Evolutionary conservation across 441 rosid species (phyloP), one percentile per base, ranked within the genome.

Genomic region (Adansonia gregorii): DNA sequence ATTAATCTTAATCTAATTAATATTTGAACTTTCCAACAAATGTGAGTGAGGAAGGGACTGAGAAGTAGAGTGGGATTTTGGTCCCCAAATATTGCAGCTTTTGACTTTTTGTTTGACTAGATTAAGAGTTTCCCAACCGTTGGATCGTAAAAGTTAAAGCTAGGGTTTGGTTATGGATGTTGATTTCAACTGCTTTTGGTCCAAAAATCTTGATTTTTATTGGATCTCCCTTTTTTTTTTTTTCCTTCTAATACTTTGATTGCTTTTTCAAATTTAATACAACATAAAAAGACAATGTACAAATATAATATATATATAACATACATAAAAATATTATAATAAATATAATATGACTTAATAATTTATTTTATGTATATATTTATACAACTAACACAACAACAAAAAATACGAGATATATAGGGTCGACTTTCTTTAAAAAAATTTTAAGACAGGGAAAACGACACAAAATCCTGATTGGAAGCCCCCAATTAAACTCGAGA

Each of bases 31-130:
- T 56, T 8, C 58, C 20, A 73, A 56, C 60, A 56, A 41, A 39
- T 4, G 46, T 60, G 76, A 22, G 8, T 56, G 61, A 19, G 52
- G 8, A 49, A 79, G 48, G 48, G 70, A n/a, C 8, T 9, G 48
- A 66, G 54, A n/a, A 67, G 76, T 8, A 76, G 60, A 83, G 89
- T 85, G 87, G 89, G 78, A 83, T 80, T 74, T 75, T 81, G 90
- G 89, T 84, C 89, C 86, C 87, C 88, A 15, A 70, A 14, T 8
- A 7, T 17, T 41, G 39, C 64, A 24, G 22, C 52, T 15, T 77
- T 85, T 83, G 86, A 83, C 83, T 49, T 69, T 22, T 41, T 19
- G 35, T 84, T 84, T 85, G 86, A 80, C 81, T 80, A 48, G 3
- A 24, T 61, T 67, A 64, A 14, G 54, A 43, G 55, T 12, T 73